Base-by-base conservation (phyloP, 2,329 filamentous ascomycete genomes). In the Colletotrichum sp. region DNA sequence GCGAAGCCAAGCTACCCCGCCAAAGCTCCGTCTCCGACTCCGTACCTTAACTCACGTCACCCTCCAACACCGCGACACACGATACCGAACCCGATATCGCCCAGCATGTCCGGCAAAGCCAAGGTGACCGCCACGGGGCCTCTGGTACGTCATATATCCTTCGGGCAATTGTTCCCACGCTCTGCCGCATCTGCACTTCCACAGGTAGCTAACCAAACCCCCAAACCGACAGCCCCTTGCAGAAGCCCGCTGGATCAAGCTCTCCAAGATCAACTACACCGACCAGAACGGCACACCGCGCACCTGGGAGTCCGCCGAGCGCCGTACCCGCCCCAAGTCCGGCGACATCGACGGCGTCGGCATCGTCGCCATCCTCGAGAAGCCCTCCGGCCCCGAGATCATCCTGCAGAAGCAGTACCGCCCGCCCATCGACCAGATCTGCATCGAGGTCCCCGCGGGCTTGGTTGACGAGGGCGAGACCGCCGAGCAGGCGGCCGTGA, bases 281-380 rank as follows among this genome's bases (percentile, higher is more conserved):
- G 94, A 95, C 80, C 90, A 91, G 24, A 87, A 89, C 38, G 91
- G 91, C 78, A 85, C 86, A 18, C 82, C 85, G 1, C 88, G 93
- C 68, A 91, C 89, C 34, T 95, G 94, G 94, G 94, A 96, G 81
- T 93, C 92, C 1, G 92, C 92, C 18, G 92, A 94, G 83, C 91
- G 94, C n/a, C 89, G 88, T 34, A 95, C 93, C 0, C 90, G 93
- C 5, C 93, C 93, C 15, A 85, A 87, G 71, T 87, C 84, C 77
- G 88, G 88, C 73, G 90, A 91, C 38, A 92, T 95, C 69, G 94
- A 96, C 79, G 93, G 92, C 68, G 93, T 95, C 16, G 93, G 93
- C 75, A 94, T 96, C 73, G 88, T 94, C 18, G 94, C 93, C 56
- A 90, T 95, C 77, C 85, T 96, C 16, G 85, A 91, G 77, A 89